These are phyloP conservation scores for Arctium minus DNA, from an alignment of 129 eudicot genomes.

Conservation along the genomic window DNA sequence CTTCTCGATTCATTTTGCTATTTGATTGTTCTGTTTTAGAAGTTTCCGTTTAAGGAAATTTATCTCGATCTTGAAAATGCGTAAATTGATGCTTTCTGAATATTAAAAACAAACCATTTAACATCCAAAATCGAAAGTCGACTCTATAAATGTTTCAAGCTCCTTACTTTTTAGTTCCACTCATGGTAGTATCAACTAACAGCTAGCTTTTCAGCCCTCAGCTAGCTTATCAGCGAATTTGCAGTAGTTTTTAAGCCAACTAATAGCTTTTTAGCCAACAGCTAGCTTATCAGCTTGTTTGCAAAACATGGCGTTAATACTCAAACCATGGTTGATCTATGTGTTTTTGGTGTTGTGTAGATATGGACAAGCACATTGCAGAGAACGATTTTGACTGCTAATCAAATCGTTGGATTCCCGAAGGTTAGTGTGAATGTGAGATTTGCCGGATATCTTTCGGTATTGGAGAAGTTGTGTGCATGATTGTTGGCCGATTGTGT, in stretches of 20 bases:
- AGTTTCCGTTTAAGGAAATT: neutral
- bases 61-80: neutral
- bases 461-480: neutral
- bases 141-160: neutral
- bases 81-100: neutral
- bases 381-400: conserved; percentile 89
- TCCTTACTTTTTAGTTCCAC: neutral
- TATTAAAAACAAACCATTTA: neutral
- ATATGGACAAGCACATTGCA: conserved; percentile 99
- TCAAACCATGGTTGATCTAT: neutral
- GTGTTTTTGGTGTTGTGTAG: conserved; percentile 23
- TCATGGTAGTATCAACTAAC: neutral
- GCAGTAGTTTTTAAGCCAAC: too few species aligned
- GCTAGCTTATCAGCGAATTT: too few species aligned
- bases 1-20: neutral
- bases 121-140: neutral
- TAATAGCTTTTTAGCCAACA: neutral
- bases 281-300: too few species aligned
- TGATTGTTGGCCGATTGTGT: neutral
- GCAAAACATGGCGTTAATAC: too few species aligned
- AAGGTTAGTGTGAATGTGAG: conserved; percentile 60
- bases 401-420: conserved; percentile 81
- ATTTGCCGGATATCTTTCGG: neutral
- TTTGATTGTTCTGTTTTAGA: neutral
- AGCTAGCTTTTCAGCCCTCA: too few species aligned